A percentile compares a stretch with the other conserved stretches of the same genome.
phyloP scores from a whole-genome alignment of 257 asterid species.

The Capsicum pubescens region DNA sequence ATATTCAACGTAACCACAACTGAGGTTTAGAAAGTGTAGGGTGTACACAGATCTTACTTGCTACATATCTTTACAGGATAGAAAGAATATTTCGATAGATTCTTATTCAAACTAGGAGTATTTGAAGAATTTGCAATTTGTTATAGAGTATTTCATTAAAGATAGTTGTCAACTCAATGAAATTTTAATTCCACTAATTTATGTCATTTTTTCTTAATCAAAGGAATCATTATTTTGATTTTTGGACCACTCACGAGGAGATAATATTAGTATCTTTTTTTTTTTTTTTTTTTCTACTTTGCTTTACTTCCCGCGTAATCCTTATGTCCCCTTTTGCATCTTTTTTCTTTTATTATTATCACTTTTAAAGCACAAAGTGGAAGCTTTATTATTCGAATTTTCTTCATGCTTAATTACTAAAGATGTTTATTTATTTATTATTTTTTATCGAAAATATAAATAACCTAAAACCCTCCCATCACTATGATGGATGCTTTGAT shows the following conservation, averaged over 20 bases:
- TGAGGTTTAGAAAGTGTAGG: no score
- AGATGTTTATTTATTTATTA: not conserved
- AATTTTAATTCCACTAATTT: not conserved
- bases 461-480: no score
- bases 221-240: not conserved
- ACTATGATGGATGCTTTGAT: no score
- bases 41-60: no score
- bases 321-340: not conserved
- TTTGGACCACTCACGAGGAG: conserved; percentile 17
- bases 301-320: conserved; percentile 12
- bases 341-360: not conserved
- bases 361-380: not conserved
- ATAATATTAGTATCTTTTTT: not conserved
- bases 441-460: no score
- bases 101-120: no score
- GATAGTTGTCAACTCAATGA: not conserved
- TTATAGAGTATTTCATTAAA: not conserved
- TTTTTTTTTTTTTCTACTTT: conserved; percentile 8
- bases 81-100: no score
- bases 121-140: no score
- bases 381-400: conserved; percentile 4
- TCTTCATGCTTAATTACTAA: conserved; percentile 20
- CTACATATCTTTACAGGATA: no score
- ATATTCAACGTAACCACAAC: no score
- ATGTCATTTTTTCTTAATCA: not conserved